Evolutionary conservation across 2,329 filamentous ascomycete genomes (phyloP), one percentile per base, ranked within the genome.

Genomic region (Didymosphaeria variabile): DNA sequence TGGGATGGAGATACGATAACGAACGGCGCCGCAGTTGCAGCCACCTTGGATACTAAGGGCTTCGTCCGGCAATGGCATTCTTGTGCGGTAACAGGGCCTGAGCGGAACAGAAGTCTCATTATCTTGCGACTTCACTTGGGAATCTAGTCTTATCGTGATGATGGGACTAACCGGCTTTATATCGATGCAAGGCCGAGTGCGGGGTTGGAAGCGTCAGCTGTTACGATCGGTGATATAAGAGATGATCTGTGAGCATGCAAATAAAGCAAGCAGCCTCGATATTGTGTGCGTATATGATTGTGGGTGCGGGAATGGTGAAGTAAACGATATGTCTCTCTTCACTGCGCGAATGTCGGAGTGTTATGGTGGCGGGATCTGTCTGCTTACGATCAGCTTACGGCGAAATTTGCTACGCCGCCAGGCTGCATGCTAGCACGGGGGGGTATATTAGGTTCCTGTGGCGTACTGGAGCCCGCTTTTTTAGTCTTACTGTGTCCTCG

Each of bases 41-140:
- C 57, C 51, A 42, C 57, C 57, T 3, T 55, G 44, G 19, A 59
- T 17, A 17, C 10, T 38, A 7, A 59, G 8, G 17, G 57, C 40
- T n/a, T 49, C 32, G 21, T 55, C 51, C 13, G 50, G 57, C n/a
- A 59, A 51, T 13, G 51, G 50, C 57, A 59, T 59, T 15, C n/a
- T 50, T 46, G 44, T 29, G 26, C 26, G 6, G 26, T 29, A 6
- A 29, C 26, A 29, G 2, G 26, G 6, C 26, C n/a, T n/a, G n/a
- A 29, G 26, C 6, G 6, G 26, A 29, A 6, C 6, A 29, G 6
- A 29, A 29, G 26, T 29, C 6, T 6, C 26, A 6, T 29, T 15
- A 5, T 38, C 36, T 38, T 38, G 12, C 17, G 12, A 15, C 12
- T 38, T 38, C 6, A 15, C 13, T 17, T 29, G 26, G 26, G 26